Evolutionary conservation across 345 rosid genomes (phyloP).

Genomic region (Brassica cretica): DNA sequence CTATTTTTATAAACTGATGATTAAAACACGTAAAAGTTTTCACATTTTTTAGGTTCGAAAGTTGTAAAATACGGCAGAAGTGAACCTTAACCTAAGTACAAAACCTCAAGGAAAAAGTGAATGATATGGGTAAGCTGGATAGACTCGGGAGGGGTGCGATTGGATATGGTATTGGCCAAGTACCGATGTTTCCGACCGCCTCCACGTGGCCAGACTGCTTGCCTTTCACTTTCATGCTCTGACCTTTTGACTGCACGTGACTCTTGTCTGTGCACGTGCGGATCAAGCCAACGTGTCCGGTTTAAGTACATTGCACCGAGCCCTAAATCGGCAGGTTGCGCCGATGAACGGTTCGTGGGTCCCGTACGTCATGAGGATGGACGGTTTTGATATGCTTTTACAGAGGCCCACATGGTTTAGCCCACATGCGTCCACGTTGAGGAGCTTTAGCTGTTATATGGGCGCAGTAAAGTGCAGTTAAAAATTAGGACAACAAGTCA

Average conservation of each 20-base stretch:
- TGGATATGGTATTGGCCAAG: constrained; percentile 56
- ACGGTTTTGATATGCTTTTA: constrained; percentile 30
- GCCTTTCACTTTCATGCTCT: constrained; percentile 39
- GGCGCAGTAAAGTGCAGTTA: constrained; percentile 29
- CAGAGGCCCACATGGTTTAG: constrained; percentile 20
- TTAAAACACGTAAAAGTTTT: neutral
- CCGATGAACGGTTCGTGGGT: constrained; percentile 36
- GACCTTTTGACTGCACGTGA: constrained; percentile 62
- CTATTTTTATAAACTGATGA: neutral
- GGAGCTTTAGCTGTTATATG: constrained; percentile 33
- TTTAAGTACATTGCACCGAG: constrained; percentile 42
- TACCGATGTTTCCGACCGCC: constrained; percentile 58
- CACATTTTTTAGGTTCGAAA: neutral
- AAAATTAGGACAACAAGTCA: constrained; percentile 30
- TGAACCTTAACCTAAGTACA: neutral
- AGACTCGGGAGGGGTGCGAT: constrained; percentile 21
- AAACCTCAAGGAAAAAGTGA: neutral
- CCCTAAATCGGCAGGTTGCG: constrained; percentile 37
- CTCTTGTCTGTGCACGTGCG: constrained; percentile 43
- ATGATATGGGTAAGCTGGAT: constrained; percentile 16
- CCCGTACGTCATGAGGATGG: constrained; percentile 30
- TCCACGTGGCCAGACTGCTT: constrained; percentile 60
- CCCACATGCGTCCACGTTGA: constrained; percentile 42
- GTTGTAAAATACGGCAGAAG: neutral
- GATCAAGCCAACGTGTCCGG: constrained; percentile 28